A percentile compares a stretch with the other conserved stretches of the same genome.
Evolutionary conservation across 768 basidiomycete genomes (phyloP).

Genomic region (Russula virescens): DNA sequence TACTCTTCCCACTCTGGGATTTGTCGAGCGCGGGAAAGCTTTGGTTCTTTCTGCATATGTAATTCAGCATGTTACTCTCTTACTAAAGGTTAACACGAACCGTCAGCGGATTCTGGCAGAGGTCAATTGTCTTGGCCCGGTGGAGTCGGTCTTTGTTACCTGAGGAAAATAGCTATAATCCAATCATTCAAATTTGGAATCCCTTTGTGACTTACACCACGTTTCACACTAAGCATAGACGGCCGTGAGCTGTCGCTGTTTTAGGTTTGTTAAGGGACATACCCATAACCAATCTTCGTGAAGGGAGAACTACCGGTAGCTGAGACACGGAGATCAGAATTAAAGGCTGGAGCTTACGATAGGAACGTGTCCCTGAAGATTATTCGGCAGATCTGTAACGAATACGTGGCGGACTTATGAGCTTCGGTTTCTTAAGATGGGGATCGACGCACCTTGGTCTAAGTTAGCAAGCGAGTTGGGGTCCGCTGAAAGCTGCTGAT

Average conservation of each 20-base stretch:
- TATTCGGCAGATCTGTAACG: slow-evolving; percentile 83
- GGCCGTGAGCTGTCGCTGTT: not conserved
- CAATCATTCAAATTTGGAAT: not conserved
- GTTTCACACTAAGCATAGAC: slow-evolving; percentile 73
- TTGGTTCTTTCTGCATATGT: slow-evolving; percentile 86
- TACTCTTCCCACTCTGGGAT: slow-evolving; percentile 98
- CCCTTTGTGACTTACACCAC: slow-evolving; percentile 65
- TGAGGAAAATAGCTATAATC: slow-evolving; percentile 27
- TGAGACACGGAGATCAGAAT: slow-evolving; percentile 9
- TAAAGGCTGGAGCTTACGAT: slow-evolving; percentile 57
- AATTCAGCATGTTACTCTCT: not conserved
- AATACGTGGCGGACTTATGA: not conserved
- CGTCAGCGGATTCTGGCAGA: slow-evolving; percentile 95
- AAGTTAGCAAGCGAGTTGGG: slow-evolving; percentile 91
- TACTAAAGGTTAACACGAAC: slow-evolving; percentile 38
- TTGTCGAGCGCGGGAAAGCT: slow-evolving; percentile 84
- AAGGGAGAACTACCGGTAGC: slow-evolving; percentile 60
- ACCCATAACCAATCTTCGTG: slow-evolving; percentile 97
- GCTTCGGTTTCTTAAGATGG: not conserved
- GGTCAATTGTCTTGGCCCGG: slow-evolving; percentile 84
- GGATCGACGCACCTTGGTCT: slow-evolving; percentile 66
- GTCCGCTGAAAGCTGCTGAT: slow-evolving; percentile 91
- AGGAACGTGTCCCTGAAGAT: slow-evolving; percentile 85
- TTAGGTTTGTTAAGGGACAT: slow-evolving; percentile 28
- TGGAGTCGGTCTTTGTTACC: slow-evolving; percentile 79